Conservation (phyloP, 2,329 filamentous ascomycete species). For the Aureobasidium sp. region DNA sequence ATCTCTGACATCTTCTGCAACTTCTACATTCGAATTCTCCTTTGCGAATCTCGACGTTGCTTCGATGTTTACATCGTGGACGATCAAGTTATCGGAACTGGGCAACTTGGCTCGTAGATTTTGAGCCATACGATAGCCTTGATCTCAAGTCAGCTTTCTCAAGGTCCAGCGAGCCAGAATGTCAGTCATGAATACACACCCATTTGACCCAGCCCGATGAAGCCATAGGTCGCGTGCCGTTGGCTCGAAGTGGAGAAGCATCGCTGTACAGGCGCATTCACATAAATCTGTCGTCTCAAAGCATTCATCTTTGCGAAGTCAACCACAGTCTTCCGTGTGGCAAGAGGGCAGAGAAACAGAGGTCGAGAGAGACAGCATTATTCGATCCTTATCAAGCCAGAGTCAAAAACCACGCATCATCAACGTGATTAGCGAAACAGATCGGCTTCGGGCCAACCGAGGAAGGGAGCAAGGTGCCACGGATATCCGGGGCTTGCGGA, state of each 20-base stretch:
- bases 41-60: conserved; percentile 51
- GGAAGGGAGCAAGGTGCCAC: conserved; percentile 5
- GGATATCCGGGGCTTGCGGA: conserved; percentile 7
- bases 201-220: conserved; percentile 46
- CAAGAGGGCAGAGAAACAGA: background rate
- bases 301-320: background rate
- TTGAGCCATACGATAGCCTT: conserved; percentile 66
- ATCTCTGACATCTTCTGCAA: conserved; percentile 53
- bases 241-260: conserved; percentile 38
- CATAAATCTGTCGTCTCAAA: conserved; percentile 14
- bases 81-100: conserved; percentile 52
- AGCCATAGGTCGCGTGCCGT: conserved; percentile 42
- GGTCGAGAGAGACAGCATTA: background rate
- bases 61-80: conserved; percentile 59
- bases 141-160: background rate
- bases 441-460: conserved; percentile 5
- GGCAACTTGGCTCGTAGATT: conserved; percentile 63
- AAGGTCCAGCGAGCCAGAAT: background rate
- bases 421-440: background rate
- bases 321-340: background rate
- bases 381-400: background rate
- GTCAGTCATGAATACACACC: conserved; percentile 28
- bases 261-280: conserved; percentile 27
- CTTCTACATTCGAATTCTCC: conserved; percentile 47
- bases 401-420: background rate